Evolutionary conservation across 805 yeast species (phyloP).

Genomic region (Suhomyces canberraensis): DNA sequence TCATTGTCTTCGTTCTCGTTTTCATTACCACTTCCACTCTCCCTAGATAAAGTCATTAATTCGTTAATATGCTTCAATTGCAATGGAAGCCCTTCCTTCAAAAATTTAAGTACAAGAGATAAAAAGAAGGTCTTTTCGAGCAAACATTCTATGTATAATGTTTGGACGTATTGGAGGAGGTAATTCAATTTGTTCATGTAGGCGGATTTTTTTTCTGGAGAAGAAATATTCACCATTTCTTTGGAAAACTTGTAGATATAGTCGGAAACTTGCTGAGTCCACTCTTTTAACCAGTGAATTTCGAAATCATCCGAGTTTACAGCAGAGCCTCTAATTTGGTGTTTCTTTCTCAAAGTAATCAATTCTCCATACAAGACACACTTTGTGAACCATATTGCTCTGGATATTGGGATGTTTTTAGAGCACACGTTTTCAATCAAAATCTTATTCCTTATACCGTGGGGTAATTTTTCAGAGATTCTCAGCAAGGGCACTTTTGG

Average conservation of each 20-base stretch:
- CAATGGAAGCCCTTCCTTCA: constrained; percentile 37
- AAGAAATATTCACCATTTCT: constrained; percentile 27
- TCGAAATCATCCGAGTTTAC: constrained; percentile 35
- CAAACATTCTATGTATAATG: constrained; percentile 66
- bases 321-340: constrained; percentile 16
- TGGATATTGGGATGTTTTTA: constrained; percentile 65
- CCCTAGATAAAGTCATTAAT: constrained; percentile 15
- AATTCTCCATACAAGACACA: constrained; percentile 71
- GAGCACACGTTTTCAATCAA: constrained; percentile 70
- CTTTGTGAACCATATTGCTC: constrained; percentile 89
- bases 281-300: constrained; percentile 71
- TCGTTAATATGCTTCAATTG: constrained; percentile 23
- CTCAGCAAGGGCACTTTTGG: constrained; percentile 61
- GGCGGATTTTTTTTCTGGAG: constrained; percentile 27
- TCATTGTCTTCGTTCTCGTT: constrained; percentile 22
- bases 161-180: constrained; percentile 54
- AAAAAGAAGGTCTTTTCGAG: constrained; percentile 62
- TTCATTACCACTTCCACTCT: constrained; percentile 1
- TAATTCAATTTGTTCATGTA: constrained; percentile 59
- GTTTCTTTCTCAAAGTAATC: constrained; percentile 29
- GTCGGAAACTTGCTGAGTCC: constrained; percentile 82
- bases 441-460: constrained; percentile 74
- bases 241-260: constrained; percentile 51
- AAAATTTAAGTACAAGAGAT: constrained; percentile 57
- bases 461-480: constrained; percentile 80